phyloP scores from a whole-genome alignment of 83 land plant species.

The Larix sibirica region DNA sequence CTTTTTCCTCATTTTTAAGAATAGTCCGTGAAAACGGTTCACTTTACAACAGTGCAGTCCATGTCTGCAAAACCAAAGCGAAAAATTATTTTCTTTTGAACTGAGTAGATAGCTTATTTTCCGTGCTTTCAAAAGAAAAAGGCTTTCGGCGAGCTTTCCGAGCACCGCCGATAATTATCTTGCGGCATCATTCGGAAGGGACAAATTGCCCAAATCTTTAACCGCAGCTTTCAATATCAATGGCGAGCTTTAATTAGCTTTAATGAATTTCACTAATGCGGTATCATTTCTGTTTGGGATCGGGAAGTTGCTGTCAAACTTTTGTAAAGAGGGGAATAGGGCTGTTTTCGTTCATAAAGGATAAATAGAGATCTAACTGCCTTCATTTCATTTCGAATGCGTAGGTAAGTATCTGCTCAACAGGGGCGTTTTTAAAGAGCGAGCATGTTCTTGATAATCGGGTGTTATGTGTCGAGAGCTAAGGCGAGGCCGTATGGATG shows the following conservation, averaged over 20 bases:
- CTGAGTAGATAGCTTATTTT: neutral
- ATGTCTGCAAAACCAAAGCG: neutral
- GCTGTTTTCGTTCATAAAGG: neutral
- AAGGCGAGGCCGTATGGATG: neutral
- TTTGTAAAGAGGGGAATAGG: slow-evolving; percentile 5
- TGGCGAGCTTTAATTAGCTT: neutral
- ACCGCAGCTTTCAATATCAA: neutral
- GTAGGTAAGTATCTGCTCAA: no score
- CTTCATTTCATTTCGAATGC: neutral
- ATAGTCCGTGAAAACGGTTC: neutral
- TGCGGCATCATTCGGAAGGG: neutral
- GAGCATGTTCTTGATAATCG: no score
- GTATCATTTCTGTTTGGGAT: neutral
- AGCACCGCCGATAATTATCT: neutral
- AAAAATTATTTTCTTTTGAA: neutral
- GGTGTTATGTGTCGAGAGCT: neutral
- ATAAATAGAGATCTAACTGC: neutral
- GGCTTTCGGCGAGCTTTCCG: slow-evolving; percentile 12
- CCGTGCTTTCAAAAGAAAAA: neutral
- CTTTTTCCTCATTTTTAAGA: neutral
- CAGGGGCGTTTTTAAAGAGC: neutral
- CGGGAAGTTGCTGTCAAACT: neutral
- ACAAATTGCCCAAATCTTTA: neutral
- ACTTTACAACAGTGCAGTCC: slow-evolving; percentile 6
- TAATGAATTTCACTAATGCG: neutral